Conservation (phyloP, 2,329 filamentous ascomycete species). For the Neoscytalidium dimidiatum region DNA sequence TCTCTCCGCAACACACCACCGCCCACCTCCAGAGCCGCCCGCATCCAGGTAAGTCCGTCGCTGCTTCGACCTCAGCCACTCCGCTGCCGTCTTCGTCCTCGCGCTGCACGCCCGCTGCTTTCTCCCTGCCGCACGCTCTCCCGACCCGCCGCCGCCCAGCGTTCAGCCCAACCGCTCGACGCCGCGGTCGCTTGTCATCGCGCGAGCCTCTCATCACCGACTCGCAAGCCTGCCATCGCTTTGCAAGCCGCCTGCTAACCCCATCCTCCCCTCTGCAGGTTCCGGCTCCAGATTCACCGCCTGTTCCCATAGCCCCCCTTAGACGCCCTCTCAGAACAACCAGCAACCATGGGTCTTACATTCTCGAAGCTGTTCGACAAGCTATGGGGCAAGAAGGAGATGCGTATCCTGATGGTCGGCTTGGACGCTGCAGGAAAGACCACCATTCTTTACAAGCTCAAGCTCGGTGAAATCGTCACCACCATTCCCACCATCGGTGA, state of each 20-base stretch:
- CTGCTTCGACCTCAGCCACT: neutral
- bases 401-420: slow-evolving; percentile 97
- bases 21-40: neutral
- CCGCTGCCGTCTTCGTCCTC: neutral
- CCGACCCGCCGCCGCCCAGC: slow-evolving; percentile 18
- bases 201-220: neutral
- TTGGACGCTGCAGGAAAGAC: slow-evolving; percentile 98
- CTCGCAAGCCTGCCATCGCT: neutral
- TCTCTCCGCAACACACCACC: slow-evolving; percentile 15
- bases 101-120: neutral
- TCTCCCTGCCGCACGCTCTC: slow-evolving; percentile 19
- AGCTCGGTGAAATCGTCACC: slow-evolving; percentile 96
- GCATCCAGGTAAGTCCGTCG: slow-evolving; percentile 13
- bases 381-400: slow-evolving; percentile 99
- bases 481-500: slow-evolving; percentile 91
- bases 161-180: slow-evolving; percentile 13
- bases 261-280: neutral
- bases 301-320: slow-evolving; percentile 17
- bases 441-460: slow-evolving; percentile 98
- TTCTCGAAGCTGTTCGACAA: slow-evolving; percentile 97
- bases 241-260: slow-evolving; percentile 9
- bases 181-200: slow-evolving; percentile 16
- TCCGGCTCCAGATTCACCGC: slow-evolving; percentile 18
- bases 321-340: neutral
- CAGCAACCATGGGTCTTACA: slow-evolving; percentile 83